These are phyloP conservation scores for Colletotrichum zoysiae DNA, from an alignment of 2,329 filamentous ascomycete genomes.

Conservation along the genomic window DNA sequence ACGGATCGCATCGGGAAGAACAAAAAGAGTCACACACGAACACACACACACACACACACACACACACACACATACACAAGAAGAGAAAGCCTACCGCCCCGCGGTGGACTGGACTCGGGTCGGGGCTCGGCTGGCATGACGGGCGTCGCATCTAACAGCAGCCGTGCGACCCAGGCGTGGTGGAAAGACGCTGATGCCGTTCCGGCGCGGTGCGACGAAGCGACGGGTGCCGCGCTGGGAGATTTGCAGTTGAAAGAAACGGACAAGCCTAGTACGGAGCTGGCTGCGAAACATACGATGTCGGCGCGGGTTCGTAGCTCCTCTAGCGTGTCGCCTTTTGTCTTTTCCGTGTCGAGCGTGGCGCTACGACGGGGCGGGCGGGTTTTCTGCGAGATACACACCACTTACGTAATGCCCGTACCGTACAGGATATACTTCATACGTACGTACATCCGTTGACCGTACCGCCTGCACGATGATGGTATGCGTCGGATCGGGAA, in stretches of 20 bases:
- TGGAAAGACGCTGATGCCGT: slow-evolving; percentile 1
- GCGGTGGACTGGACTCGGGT: not conserved
- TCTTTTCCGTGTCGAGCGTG: not conserved
- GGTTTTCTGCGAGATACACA: slow-evolving; percentile 16
- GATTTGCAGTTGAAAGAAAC: slow-evolving; percentile 13
- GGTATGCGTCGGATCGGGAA: slow-evolving; percentile 30
- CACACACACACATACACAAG: not conserved
- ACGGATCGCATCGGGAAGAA: slow-evolving; percentile 14
- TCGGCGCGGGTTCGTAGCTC: not conserved
- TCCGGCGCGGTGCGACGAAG: slow-evolving; percentile 28
- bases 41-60: not conserved
- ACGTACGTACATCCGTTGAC: slow-evolving; percentile 18
- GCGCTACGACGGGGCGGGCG: slow-evolving; percentile 14
- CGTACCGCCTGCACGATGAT: slow-evolving; percentile 34
- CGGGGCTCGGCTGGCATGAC: slow-evolving; percentile 27
- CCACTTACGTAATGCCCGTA: slow-evolving; percentile 17
- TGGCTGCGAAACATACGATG: not conserved
- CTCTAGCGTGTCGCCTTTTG: slow-evolving; percentile 8
- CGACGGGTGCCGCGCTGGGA: slow-evolving; percentile 28
- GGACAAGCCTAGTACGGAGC: not conserved
- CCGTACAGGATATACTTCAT: not conserved
- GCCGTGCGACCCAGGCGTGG: slow-evolving; percentile 30
- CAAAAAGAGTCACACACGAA: not conserved
- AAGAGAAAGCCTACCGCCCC: not conserved
- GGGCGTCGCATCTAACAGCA: slow-evolving; percentile 33